These are phyloP conservation scores for Iberis pinnata DNA, from an alignment of 345 rosid species.

Conservation along the genomic window DNA sequence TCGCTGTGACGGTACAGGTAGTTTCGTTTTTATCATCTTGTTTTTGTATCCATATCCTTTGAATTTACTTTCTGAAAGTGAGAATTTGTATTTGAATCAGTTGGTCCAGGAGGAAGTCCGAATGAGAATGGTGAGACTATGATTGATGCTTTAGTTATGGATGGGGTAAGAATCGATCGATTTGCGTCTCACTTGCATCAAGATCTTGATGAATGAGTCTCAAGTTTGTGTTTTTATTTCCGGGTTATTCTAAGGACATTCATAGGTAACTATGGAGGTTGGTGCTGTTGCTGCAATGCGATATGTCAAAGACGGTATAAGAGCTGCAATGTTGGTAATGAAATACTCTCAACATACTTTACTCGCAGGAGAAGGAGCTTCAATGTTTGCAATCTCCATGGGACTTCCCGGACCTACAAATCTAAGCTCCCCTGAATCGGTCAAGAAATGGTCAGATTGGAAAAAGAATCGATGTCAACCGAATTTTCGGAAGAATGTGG, in stretches of 20 bases:
- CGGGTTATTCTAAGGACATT: constrained; percentile 42
- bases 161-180: constrained; percentile 52
- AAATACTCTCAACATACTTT: constrained; percentile 66
- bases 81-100: constrained; percentile 28
- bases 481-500: constrained; percentile 75
- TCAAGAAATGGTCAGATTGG: constrained; percentile 77
- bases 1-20: constrained; percentile 92
- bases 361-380: constrained; percentile 77
- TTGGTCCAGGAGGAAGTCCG: constrained; percentile 98
- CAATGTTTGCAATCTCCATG: constrained; percentile 85
- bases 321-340: constrained; percentile 85
- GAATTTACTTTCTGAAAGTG: neutral
- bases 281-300: constrained; percentile 99
- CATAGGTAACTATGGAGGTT: constrained; percentile 91
- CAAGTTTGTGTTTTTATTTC: neutral
- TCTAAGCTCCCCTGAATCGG: constrained; percentile 72
- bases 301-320: constrained; percentile 84
- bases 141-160: constrained; percentile 85
- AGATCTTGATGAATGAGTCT: constrained; percentile 10
- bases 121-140: constrained; percentile 92
- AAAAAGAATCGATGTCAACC: constrained; percentile 64
- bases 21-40: neutral
- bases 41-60: neutral
- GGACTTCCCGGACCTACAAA: constrained; percentile 85
- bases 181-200: neutral